Evolutionary conservation across 1,139 yeast genomes (phyloP).

Genomic region (Geotrichum phurueaensis): DNA sequence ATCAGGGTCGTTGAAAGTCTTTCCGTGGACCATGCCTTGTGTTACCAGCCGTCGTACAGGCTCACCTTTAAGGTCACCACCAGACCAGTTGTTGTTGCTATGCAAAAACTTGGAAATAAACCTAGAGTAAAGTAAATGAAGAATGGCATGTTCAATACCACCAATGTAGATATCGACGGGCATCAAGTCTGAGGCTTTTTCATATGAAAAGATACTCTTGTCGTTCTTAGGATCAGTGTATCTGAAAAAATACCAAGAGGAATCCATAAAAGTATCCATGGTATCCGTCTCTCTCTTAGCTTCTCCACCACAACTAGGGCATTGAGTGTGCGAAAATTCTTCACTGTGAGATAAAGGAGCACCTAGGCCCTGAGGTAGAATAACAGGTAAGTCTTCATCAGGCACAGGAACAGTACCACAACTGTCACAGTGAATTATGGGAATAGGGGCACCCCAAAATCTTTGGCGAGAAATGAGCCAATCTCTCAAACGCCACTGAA

Average conservation of each 20-base stretch:
- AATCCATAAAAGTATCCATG: conserved; percentile 97
- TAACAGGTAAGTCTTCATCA: conserved; percentile 74
- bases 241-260: conserved; percentile 93
- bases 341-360: conserved; percentile 61
- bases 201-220: conserved; percentile 46
- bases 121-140: conserved; percentile 79
- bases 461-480: conserved; percentile 94
- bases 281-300: conserved; percentile 94
- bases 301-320: conserved; percentile 72
- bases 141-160: conserved; percentile 93
- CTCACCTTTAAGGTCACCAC: conserved; percentile 53
- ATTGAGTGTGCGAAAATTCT: conserved; percentile 64
- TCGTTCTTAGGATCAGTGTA: conserved; percentile 68
- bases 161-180: conserved; percentile 92
- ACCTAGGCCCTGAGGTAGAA: conserved; percentile 64
- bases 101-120: conserved; percentile 76
- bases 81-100: conserved; percentile 52
- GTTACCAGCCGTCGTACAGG: conserved; percentile 77
- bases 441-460: conserved; percentile 98
- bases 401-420: conserved; percentile 95
- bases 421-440: conserved; percentile 73
- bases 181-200: conserved; percentile 50
- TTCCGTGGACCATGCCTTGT: conserved; percentile 98
- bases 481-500: conserved; percentile 68
- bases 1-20: conserved; percentile 65